phyloP scores from a whole-genome alignment of 148 eudicot genomes.

The Rhododendron simsii region DNA sequence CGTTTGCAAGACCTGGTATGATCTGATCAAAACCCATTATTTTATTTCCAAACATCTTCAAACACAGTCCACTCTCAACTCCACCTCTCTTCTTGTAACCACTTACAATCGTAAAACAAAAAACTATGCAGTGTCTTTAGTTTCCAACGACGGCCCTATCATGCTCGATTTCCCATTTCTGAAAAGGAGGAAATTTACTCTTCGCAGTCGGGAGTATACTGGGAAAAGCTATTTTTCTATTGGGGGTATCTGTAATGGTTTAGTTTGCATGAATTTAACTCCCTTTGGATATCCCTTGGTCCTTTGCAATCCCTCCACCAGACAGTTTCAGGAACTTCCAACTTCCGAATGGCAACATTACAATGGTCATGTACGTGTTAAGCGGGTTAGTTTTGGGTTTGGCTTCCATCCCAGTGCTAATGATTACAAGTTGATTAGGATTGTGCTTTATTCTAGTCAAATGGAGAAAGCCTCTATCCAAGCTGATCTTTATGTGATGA shows the following conservation, averaged over 20 bases:
- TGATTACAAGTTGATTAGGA: not conserved
- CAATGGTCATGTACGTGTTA: too few species aligned
- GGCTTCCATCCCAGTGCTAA: too few species aligned
- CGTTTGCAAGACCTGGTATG: conserved; percentile 6
- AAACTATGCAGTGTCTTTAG: too few species aligned
- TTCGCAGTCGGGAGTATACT: too few species aligned
- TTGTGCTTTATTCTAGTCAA: too few species aligned
- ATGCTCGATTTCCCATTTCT: not conserved
- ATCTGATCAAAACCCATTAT: not conserved
- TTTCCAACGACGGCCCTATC: not conserved
- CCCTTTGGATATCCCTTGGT: not conserved
- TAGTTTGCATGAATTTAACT: not conserved
- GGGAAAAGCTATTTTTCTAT: too few species aligned
- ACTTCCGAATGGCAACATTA: not conserved
- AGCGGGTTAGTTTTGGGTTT: too few species aligned
- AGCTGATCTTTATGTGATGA: not conserved
- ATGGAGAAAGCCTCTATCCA: too few species aligned
- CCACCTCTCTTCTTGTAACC: not conserved
- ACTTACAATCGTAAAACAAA: too few species aligned
- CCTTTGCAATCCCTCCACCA: not conserved
- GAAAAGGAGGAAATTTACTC: too few species aligned
- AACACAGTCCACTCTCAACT: not conserved
- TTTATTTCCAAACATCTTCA: not conserved
- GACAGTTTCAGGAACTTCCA: not conserved
- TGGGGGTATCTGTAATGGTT: too few species aligned